Conservation (phyloP, 2,329 filamentous ascomycete species). For the Venturia carpophila region DNA sequence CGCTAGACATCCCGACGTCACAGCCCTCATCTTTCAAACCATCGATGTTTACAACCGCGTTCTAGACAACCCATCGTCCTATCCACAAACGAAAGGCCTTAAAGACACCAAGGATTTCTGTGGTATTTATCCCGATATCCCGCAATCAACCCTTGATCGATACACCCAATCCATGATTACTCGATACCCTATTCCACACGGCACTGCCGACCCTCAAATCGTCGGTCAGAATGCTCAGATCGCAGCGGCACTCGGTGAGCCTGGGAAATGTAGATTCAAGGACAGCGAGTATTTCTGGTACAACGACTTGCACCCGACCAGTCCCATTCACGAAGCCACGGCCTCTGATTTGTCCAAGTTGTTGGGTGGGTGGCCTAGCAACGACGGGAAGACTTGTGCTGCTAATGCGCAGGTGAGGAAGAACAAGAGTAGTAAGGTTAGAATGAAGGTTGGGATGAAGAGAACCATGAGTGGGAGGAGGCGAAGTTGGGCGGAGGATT, state of each 20-base stretch:
- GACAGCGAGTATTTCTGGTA: slow-evolving; percentile 60
- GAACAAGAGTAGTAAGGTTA: no score
- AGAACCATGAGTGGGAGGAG: neutral
- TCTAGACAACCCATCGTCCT: slow-evolving; percentile 45
- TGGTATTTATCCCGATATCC: slow-evolving; percentile 36
- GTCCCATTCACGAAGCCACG: slow-evolving; percentile 52
- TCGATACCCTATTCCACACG: neutral
- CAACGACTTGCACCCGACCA: slow-evolving; percentile 57
- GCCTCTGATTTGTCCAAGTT: slow-evolving; percentile 40
- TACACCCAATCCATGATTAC: neutral
- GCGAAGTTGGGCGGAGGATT: neutral
- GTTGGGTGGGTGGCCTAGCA: neutral
- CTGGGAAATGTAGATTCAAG: slow-evolving; percentile 29
- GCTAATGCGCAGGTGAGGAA: neutral
- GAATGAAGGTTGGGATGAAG: neutral
- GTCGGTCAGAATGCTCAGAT: neutral
- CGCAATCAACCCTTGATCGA: neutral
- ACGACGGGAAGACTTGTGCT: neutral
- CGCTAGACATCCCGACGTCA: slow-evolving; percentile 34
- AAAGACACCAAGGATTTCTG: slow-evolving; percentile 53
- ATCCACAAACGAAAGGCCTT: slow-evolving; percentile 43
- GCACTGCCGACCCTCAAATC: neutral
- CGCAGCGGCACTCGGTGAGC: neutral
- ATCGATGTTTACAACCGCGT: slow-evolving; percentile 45
- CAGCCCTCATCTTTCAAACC: slow-evolving; percentile 48